phyloP scores from a whole-genome alignment of 23 red algal genomes.

The Gracilariopsis chorda region DNA sequence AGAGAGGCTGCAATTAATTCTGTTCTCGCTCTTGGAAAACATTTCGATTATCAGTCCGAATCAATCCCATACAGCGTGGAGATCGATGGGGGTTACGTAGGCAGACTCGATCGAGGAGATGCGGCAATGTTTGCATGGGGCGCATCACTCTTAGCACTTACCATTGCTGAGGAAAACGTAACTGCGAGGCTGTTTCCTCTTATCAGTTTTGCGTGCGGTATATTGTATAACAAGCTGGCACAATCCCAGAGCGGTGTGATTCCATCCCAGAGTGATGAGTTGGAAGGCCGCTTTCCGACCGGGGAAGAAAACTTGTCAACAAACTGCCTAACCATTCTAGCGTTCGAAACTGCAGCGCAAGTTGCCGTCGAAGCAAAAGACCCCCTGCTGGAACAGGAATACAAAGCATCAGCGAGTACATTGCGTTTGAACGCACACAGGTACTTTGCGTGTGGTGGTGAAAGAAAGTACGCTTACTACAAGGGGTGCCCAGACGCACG shows the following conservation, averaged over 20 bases:
- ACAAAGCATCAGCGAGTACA: neutral
- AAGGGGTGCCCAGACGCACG: conserved; percentile 24
- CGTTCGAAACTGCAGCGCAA: conserved; percentile 28
- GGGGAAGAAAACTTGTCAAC: conserved; percentile 31
- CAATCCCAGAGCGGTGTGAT: conserved; percentile 7
- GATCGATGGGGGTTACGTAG: conserved; percentile 56
- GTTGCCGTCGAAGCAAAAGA: neutral
- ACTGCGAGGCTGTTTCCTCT: neutral
- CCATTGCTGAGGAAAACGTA: neutral
- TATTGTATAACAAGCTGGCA: neutral
- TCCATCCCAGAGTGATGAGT: conserved; percentile 36
- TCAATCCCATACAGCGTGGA: conserved; percentile 42
- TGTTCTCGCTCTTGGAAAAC: neutral
- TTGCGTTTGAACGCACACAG: conserved; percentile 13
- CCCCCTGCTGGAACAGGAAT: neutral
- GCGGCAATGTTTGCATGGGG: conserved; percentile 62
- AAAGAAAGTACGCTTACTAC: conserved; percentile 42
- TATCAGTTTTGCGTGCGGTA: neutral
- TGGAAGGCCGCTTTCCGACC: conserved; percentile 66
- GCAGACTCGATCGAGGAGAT: conserved; percentile 47
- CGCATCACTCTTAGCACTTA: neutral
- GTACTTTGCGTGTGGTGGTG: neutral
- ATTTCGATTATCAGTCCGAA: neutral
- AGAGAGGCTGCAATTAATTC: conserved; percentile 14
- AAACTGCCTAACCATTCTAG: conserved; percentile 40